Conservation (phyloP, 768 basidiomycete species). For the Erythrobasidium yunnanense region DNA sequence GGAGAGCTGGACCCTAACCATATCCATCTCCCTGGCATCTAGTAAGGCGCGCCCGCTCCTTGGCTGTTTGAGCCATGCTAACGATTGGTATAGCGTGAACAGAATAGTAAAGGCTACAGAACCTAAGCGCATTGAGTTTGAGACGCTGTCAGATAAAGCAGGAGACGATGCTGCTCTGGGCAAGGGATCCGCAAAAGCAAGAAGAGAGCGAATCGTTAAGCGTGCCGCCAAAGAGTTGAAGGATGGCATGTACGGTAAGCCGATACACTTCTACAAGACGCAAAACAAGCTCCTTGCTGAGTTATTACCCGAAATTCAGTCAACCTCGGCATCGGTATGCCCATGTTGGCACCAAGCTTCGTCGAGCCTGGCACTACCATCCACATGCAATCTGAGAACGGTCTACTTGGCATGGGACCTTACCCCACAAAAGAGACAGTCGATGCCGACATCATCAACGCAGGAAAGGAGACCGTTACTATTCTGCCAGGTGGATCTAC, state of each 20-base stretch:
- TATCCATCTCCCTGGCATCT: slow-evolving; percentile 48
- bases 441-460: slow-evolving; percentile 70
- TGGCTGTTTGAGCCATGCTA: no score
- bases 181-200: slow-evolving; percentile 40
- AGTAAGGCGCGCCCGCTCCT: no score
- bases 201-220: slow-evolving; percentile 58
- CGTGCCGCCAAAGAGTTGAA: slow-evolving; percentile 81
- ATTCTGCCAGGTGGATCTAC: slow-evolving; percentile 80
- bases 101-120: slow-evolving; percentile 68
- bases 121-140: slow-evolving; percentile 66
- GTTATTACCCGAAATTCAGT: slow-evolving; percentile 32
- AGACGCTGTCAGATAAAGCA: slow-evolving; percentile 44
- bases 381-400: slow-evolving; percentile 45
- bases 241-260: slow-evolving; percentile 46
- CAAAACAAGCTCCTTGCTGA: background rate
- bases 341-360: slow-evolving; percentile 42
- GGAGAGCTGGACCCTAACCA: slow-evolving; percentile 69
- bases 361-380: slow-evolving; percentile 42
- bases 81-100: slow-evolving; percentile 48
- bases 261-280: background rate
- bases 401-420: slow-evolving; percentile 44
- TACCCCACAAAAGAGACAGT: slow-evolving; percentile 43
- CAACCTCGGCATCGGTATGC: slow-evolving; percentile 45
- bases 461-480: slow-evolving; percentile 88
- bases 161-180: slow-evolving; percentile 31